Evolutionary conservation across 495 filamentous ascomycete species (phyloP).

Genomic region (Xylaria longipes): DNA sequence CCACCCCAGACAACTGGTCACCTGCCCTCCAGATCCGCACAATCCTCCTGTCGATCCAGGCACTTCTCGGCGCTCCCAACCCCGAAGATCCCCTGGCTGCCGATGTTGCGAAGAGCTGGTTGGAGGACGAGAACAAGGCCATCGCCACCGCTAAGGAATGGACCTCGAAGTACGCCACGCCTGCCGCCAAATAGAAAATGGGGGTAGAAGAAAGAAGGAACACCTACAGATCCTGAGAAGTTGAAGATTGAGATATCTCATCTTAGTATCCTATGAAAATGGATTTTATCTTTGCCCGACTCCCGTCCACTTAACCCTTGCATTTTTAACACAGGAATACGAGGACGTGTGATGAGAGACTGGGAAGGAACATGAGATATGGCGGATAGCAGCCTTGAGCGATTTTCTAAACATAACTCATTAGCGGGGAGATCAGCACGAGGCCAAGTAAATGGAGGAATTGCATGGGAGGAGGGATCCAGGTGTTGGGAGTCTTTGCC

Average conservation of each 20-base stretch:
- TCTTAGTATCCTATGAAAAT: not conserved
- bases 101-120: slow-evolving; percentile 98
- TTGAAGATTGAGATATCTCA: not conserved
- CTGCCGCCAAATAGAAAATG: slow-evolving; percentile 29
- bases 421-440: slow-evolving; percentile 1
- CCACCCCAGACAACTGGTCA: slow-evolving; percentile 90
- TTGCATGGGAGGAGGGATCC: slow-evolving; percentile 9
- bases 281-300: not conserved
- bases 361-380: not conserved
- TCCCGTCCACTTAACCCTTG: too few species aligned
- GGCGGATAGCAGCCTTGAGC: not conserved
- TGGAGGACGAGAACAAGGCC: slow-evolving; percentile 89
- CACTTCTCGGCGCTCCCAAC: slow-evolving; percentile 93
- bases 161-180: slow-evolving; percentile 76
- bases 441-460: not conserved
- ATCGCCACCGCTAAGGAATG: slow-evolving; percentile 90
- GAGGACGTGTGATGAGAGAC: not conserved
- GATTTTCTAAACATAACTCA: not conserved
- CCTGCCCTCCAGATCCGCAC: slow-evolving; percentile 97
- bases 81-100: slow-evolving; percentile 96
- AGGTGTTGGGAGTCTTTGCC: slow-evolving; percentile 21
- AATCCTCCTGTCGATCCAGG: slow-evolving; percentile 96
- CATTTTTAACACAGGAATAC: not conserved
- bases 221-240: not conserved
- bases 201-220: not conserved